Base-by-base conservation (phyloP, 2,329 filamentous ascomycete genomes). In the Delphinella strobiligena region DNA sequence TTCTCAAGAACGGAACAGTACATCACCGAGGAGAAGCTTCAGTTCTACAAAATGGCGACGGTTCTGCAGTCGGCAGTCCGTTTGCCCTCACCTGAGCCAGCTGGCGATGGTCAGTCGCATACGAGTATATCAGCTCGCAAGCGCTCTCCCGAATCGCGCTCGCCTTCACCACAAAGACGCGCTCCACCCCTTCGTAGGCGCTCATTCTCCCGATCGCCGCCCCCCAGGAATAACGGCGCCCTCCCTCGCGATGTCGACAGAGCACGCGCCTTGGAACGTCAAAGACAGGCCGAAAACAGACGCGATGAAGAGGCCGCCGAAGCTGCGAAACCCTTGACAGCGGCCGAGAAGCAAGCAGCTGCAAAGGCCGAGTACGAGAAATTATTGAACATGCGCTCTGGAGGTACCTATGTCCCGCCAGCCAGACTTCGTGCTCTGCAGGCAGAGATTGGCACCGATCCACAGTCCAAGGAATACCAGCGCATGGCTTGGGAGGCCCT, bases 401-500 rank as follows among this genome's bases (percentile, higher is more conserved):
- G 91, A 48, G 91, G 91, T 51, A 93, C 87, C 17, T 98, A 98
- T 59, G 93, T 98, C 45, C 91, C 91, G 15, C 91, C 91, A 0
- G 89, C 89, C 38, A 75, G 86, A 51, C 69, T 98, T 55, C 78
- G 87, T 51, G 89, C 89, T 30, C 74, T 98, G 45, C 91, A 98
- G 66, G 85, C 88, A 38, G 87, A 94, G 63, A 94, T 98, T 61
- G 45, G 45, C 14, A 95, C 87, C 46, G 91, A 98, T 66, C 94
- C 93, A 69, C 80, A 75, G 40, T 93, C 81, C 62, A 93, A 94
- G 62, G 91, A 96, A 64, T 96, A 94, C 58, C 91, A 96, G 72
- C 84, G 91, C 53, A 93, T 98, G 85, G 87, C 88, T 7, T 98
- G 91, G 91, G 91, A 98, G 63, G 89, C 89, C 10, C 68, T 98